Conservation (phyloP, 352 stramenopile species). For the Thalassiosira hispida region DNA sequence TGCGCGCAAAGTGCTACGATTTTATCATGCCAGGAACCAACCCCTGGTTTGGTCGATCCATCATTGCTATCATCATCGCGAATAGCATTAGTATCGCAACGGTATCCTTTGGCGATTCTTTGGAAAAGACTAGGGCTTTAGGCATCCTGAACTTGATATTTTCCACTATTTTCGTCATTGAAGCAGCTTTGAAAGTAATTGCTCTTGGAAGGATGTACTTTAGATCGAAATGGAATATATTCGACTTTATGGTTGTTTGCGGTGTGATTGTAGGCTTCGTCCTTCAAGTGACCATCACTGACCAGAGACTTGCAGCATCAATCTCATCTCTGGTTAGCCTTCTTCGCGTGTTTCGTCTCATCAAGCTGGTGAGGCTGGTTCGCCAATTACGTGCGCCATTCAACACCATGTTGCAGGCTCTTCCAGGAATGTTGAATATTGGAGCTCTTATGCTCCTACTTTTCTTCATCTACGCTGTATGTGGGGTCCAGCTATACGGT, state of each 20-base stretch:
- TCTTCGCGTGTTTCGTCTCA: constrained; percentile 91
- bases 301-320: constrained; percentile 61
- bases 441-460: constrained; percentile 91
- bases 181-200: constrained; percentile 89
- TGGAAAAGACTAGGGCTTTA: constrained; percentile 76
- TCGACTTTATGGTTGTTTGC: constrained; percentile 77
- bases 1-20: constrained; percentile 84
- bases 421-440: constrained; percentile 88
- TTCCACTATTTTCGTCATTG: constrained; percentile 88
- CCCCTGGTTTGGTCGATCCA: constrained; percentile 88
- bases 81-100: constrained; percentile 91
- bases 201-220: constrained; percentile 84
- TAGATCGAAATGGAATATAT: constrained; percentile 70
- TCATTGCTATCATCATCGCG: constrained; percentile 90
- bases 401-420: constrained; percentile 89
- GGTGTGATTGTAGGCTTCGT: constrained; percentile 64
- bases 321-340: constrained; percentile 90
- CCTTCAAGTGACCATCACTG: constrained; percentile 27
- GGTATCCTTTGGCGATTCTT: constrained; percentile 88
- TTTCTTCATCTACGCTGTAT: constrained; percentile 92
- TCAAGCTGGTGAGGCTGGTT: constrained; percentile 89
- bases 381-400: constrained; percentile 90
- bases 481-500: constrained; percentile 92
- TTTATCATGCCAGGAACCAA: constrained; percentile 78
- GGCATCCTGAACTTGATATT: constrained; percentile 89